Evolutionary conservation across 176 grass and related monocot genomes (phyloP).

Genomic region (Triticum turgidum): DNA sequence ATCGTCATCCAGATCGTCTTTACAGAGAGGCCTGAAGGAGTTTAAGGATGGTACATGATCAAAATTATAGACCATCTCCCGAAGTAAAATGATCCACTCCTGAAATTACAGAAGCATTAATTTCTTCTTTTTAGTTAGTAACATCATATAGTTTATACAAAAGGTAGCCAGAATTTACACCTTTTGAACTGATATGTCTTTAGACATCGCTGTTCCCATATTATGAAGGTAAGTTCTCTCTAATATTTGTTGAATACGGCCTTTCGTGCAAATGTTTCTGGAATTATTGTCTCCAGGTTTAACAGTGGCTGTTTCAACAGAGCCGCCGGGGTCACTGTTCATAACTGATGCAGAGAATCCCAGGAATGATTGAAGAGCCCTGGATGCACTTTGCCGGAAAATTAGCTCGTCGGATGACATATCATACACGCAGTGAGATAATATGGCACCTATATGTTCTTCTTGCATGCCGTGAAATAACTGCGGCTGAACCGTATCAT

Average conservation of each 20-base stretch:
- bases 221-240: slow-evolving; percentile 78
- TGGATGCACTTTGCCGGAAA: slow-evolving; percentile 91
- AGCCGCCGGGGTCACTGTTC: slow-evolving; percentile 43
- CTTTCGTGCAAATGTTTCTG: slow-evolving; percentile 49
- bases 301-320: slow-evolving; percentile 9
- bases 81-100: slow-evolving; percentile 91
- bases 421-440: slow-evolving; percentile 89
- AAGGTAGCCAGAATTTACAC: slow-evolving; percentile 37
- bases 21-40: slow-evolving; percentile 76
- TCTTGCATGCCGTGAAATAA: slow-evolving; percentile 65
- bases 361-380: slow-evolving; percentile 74
- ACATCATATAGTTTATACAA: not conserved
- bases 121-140: slow-evolving; percentile 14
- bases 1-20: slow-evolving; percentile 81
- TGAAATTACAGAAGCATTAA: slow-evolving; percentile 39
- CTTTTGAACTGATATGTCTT: slow-evolving; percentile 82
- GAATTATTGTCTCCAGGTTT: slow-evolving; percentile 24
- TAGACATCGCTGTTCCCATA: slow-evolving; percentile 79
- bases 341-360: slow-evolving; percentile 59
- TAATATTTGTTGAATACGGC: slow-evolving; percentile 59
- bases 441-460: slow-evolving; percentile 66
- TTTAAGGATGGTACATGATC: slow-evolving; percentile 57
- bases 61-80: slow-evolving; percentile 81
- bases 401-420: slow-evolving; percentile 90
- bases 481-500: slow-evolving; percentile 50